Percentiles rank a stretch among this genome's conserved stretches.
Evolutionary conservation across 2,329 filamentous ascomycete species (phyloP).

Genomic region (Pleomassaria siparia): DNA sequence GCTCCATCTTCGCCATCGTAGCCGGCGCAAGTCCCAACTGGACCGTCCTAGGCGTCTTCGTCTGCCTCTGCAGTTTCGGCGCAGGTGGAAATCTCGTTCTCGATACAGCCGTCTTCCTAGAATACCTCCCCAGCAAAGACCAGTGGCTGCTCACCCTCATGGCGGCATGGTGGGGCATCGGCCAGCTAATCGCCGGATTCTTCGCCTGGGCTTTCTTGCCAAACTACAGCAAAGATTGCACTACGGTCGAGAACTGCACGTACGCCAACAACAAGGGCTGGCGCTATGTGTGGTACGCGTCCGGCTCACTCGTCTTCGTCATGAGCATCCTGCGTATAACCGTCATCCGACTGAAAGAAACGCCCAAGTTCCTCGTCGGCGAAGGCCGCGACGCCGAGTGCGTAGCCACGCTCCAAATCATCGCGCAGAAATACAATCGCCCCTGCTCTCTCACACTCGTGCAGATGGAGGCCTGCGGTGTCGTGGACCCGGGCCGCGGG

Average conservation of each 20-base stretch:
- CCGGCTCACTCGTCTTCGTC: conserved; percentile 56
- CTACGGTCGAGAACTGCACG: conserved; percentile 47
- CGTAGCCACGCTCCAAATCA: conserved; percentile 51
- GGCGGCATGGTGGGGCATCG: conserved; percentile 59
- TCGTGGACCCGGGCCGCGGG: conserved; percentile 24
- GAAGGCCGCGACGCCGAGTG: conserved; percentile 57
- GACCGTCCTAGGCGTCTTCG: conserved; percentile 64
- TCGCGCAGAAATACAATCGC: conserved; percentile 56
- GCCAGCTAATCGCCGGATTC: conserved; percentile 55
- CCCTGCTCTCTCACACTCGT: conserved; percentile 56
- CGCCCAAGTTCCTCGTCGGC: conserved; percentile 58
- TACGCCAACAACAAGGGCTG: conserved; percentile 58
- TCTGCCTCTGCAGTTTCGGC: conserved; percentile 65
- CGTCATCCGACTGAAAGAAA: conserved; percentile 57
- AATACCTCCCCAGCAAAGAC: conserved; percentile 58
- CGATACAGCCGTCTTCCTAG: conserved; percentile 62
- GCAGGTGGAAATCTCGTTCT: conserved; percentile 65
- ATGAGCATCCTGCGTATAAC: conserved; percentile 57
- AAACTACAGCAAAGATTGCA: conserved; percentile 51
- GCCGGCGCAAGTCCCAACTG: conserved; percentile 69
- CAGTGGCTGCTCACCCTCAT: conserved; percentile 68
- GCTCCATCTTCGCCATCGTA: conserved; percentile 62
- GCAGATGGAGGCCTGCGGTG: conserved; percentile 51
- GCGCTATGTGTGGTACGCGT: conserved; percentile 59
- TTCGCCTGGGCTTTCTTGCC: conserved; percentile 58